Conservation (phyloP, 139 green algal genomes). For the Chlorokybus atmophyticus region DNA sequence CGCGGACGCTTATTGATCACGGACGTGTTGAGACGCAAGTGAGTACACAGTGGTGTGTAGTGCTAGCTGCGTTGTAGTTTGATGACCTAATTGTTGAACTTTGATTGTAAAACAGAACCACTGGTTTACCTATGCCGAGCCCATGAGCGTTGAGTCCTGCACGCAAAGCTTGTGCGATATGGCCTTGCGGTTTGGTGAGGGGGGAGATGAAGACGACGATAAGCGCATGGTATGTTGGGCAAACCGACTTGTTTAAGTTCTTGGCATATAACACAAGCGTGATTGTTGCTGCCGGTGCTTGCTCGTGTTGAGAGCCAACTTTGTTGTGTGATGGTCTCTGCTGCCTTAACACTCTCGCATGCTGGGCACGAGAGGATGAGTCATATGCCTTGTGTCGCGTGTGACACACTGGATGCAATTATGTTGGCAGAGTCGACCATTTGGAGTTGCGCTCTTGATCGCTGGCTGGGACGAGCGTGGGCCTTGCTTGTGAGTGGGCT, state of each 20-base stretch:
- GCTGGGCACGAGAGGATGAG: too few species aligned
- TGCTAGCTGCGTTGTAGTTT: constrained; percentile 22
- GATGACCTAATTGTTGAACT: too few species aligned
- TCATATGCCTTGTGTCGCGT: neutral
- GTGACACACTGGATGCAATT: neutral
- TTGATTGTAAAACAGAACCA: too few species aligned
- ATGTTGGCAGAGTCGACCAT: constrained; percentile 71
- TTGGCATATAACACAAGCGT: neutral
- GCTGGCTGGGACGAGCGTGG: constrained; percentile 76
- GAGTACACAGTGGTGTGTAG: too few species aligned
- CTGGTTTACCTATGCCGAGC: constrained; percentile 94
- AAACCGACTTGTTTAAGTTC: neutral
- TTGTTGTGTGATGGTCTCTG: neutral
- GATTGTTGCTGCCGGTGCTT: neutral
- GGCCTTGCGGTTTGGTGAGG: constrained; percentile 88
- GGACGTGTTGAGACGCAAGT: constrained; percentile 76
- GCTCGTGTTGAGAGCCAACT: neutral
- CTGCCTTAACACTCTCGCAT: constrained; percentile 9
- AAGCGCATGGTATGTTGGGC: neutral
- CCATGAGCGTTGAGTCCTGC: constrained; percentile 83
- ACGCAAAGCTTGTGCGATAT: constrained; percentile 90
- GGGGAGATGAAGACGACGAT: constrained; percentile 47
- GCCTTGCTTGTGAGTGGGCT: constrained; percentile 48
- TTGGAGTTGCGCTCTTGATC: constrained; percentile 93
- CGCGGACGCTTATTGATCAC: constrained; percentile 93